Percentiles rank a stretch among this genome's conserved stretches.
phyloP scores from a whole-genome alignment of 371 early-diverging fungal genomes.

The Mucor piriformis region DNA sequence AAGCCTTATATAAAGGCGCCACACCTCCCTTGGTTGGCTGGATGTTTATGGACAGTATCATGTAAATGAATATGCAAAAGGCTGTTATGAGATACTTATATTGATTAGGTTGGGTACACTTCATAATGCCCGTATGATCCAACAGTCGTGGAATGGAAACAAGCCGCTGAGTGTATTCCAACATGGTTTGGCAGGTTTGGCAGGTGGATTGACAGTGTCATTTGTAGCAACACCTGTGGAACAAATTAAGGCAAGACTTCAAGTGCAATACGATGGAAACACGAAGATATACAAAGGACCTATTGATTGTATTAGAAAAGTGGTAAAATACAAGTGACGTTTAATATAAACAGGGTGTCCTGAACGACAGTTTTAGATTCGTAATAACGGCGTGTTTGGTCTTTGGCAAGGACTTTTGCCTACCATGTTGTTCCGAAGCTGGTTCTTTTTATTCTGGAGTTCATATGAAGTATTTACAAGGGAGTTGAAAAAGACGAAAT shows the following conservation, averaged over 20 bases:
- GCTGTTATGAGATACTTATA: neutral
- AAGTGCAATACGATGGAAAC: constrained; percentile 88
- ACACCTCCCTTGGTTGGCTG: constrained; percentile 93
- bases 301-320: constrained; percentile 79
- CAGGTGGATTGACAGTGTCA: constrained; percentile 86
- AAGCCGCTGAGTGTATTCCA: constrained; percentile 66
- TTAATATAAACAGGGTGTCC: neutral
- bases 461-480: constrained; percentile 73
- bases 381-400: constrained; percentile 77
- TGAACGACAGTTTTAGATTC: constrained; percentile 37
- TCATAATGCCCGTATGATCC: constrained; percentile 73
- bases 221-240: constrained; percentile 94
- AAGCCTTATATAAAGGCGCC: constrained; percentile 90
- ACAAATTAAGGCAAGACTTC: constrained; percentile 80
- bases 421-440: constrained; percentile 82
- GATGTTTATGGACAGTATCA: constrained; percentile 89
- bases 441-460: constrained; percentile 91
- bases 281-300: constrained; percentile 81
- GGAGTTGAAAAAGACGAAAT: constrained; percentile 46
- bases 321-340: constrained; percentile 44
- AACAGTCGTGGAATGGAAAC: constrained; percentile 68
- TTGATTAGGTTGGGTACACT: constrained; percentile 75
- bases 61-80: constrained; percentile 39
- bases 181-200: constrained; percentile 77
- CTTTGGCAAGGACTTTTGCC: constrained; percentile 85